Evolutionary conservation across 1,284 basidiomycete genomes (phyloP), one percentile per base, ranked within the genome.

Genomic region (Clitocybe nebularis): DNA sequence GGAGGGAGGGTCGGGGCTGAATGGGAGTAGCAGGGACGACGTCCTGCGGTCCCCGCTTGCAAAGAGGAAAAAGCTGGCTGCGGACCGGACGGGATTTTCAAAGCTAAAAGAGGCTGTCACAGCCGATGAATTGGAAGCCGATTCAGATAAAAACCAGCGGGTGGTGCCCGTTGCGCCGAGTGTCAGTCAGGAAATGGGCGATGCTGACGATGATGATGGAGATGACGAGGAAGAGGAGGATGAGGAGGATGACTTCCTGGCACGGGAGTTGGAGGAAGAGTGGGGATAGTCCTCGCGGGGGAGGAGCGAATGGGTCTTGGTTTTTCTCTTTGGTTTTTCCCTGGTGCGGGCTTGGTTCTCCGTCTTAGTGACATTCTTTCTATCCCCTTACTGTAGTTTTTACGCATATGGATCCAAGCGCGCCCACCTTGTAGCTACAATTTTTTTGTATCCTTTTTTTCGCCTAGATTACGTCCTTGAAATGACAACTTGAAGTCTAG

Each of bases 51-150:
- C 86, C 2, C 86, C 85, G 1, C 67, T 88, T 25, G 76, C 84
- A 19, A 89, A 89, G 62, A 77, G 85, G 57, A 88, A 85, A 67
- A 85, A 80, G 60, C 53, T 88, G 38, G 75, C 72, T 8, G 71
- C 76, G 10, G 79, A 79, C 34, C 73, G 84, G 30, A 70, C 73
- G 8, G 79, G 80, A 33, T 64, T 70, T 42, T 88, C 85, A 9
- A 74, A 68, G 53, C 67, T 89, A 39, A 87, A 86, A 57, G 76
- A 80, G 48, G 76, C 72, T 11, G 72, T 86, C 42, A 75, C 72
- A 7, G 77, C 79, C 1, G 74, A 76, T 23, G 80, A 85, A 38
- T 53, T 81, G 22, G 53, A 9, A 16, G 23, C 11, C 32, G 11
- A 5, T 13, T n/a, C 22, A 41, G 20, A 16, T 23, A 9, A 30